These are phyloP conservation scores for Ceratocystis diversiconidia DNA, from an alignment of 2,329 filamentous ascomycete genomes.

Conservation along the genomic window DNA sequence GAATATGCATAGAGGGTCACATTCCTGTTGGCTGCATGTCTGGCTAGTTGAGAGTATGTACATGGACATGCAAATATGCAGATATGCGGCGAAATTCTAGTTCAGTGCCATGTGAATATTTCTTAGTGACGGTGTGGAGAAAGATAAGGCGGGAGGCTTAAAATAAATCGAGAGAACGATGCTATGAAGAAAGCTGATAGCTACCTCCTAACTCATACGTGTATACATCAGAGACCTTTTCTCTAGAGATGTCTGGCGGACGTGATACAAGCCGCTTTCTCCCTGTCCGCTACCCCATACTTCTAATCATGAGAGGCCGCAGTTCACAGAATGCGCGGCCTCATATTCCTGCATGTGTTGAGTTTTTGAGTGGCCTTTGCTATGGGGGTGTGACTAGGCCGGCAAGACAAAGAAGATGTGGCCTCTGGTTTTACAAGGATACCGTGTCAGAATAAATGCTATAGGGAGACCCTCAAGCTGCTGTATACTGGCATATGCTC, in stretches of 20 bases:
- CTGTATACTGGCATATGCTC: neutral
- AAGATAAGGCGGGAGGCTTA: neutral
- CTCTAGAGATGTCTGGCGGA: neutral
- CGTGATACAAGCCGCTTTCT: neutral
- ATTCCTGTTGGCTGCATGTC: neutral
- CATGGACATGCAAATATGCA: neutral
- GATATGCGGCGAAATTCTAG: conserved; percentile 1
- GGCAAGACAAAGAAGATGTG: neutral
- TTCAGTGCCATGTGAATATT: neutral
- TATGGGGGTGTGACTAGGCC: neutral
- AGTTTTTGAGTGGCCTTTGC: neutral
- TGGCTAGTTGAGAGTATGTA: neutral
- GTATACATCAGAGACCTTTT: neutral
- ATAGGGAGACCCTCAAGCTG: no score
- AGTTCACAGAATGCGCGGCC: neutral
- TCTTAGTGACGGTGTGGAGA: neutral
- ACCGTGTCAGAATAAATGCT: neutral
- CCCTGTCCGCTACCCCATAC: neutral
- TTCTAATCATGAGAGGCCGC: neutral
- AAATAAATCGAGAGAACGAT: neutral
- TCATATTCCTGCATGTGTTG: neutral
- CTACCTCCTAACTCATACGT: neutral
- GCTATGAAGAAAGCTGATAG: neutral
- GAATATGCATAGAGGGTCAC: neutral
- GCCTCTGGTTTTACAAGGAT: neutral